phyloP scores from a whole-genome alignment of 768 basidiomycete genomes.

The Trametes cingulata region DNA sequence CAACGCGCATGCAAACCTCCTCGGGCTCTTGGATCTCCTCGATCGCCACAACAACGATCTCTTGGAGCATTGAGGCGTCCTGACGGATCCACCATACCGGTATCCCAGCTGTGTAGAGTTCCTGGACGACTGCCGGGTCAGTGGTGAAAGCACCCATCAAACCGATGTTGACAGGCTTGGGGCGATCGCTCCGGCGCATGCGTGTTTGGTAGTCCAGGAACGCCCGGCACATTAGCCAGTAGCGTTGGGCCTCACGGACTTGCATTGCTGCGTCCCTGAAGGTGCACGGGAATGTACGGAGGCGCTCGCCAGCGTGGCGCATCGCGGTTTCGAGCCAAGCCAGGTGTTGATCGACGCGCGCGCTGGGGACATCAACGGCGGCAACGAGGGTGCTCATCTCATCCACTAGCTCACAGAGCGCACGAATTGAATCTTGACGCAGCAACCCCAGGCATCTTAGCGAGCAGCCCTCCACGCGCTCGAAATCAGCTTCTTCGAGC shows the following conservation, averaged over 20 bases:
- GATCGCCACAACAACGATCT: not conserved
- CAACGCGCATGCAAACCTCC: not conserved
- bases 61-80: not conserved
- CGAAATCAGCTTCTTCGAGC: not conserved
- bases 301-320: not conserved
- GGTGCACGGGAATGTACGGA: not conserved
- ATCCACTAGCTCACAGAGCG: too few relatives aligned
- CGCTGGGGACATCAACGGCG: not conserved
- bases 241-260: not conserved
- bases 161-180: not conserved
- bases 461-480: not conserved
- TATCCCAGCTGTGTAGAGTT: not conserved
- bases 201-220: not conserved
- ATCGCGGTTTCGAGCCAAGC: not conserved
- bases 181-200: too few relatives aligned
- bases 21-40: not conserved
- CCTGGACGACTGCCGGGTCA: not conserved
- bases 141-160: constrained; percentile 1
- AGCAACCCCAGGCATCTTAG: not conserved
- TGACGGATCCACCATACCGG: not conserved
- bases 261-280: not conserved
- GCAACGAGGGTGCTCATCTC: not conserved
- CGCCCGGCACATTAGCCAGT: not conserved
- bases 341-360: not conserved
- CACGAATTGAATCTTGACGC: not conserved